Evolutionary conservation across 2,329 filamentous ascomycete genomes (phyloP), one percentile per base, ranked within the genome.

Genomic region (Exophiala spinifera): DNA sequence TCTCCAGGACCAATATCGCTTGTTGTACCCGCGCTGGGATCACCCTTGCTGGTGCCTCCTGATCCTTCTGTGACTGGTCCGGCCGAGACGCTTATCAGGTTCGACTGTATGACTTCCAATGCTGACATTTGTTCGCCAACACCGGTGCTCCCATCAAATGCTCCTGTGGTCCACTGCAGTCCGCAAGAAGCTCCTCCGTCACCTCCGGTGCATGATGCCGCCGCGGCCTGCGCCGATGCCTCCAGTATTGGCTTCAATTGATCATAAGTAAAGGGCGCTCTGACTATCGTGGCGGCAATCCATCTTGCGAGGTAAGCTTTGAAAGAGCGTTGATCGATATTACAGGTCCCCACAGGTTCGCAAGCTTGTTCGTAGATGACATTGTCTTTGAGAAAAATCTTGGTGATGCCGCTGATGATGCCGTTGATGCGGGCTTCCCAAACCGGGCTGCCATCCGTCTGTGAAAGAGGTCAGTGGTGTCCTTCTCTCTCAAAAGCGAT

Each of bases 271-370:
- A 77, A 83, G 0, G 83, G 82, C 0, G 80, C 82, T 54, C 84
- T 71, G 61, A 84, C 79, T 0, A 76, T 77, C 3, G 81, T 76
- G 3, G 77, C 73, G 13, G 79, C 81, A 70, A 77, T 74, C 77
- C 82, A 87, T 36, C 84, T 79, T 0, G 79, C 72, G 4, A 86
- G 74, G 64, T 84, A 86, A 10, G 82, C 82, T 69, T 87, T 87
- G 75, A 87, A 87, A 1, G 79, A 79, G 43, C 76, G 78, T 67
- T 85, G 82, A 59, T 87, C 83, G n/a, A 78, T 74, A 67, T 85
- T 80, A 70, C 84, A 86, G 13, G 69, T 75, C 59, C 72, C 66
- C 55, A 74, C 64, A 43, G 64, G 69, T 65, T 87, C 84, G 64
- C 84, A 87, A 10, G 80, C 76, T 34, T 74, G 72, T 66, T 87